Evolutionary conservation across 2,329 filamentous ascomycete species (phyloP), one percentile per base, ranked within the genome.

Genomic region (Ophiostoma tasmaniense): DNA sequence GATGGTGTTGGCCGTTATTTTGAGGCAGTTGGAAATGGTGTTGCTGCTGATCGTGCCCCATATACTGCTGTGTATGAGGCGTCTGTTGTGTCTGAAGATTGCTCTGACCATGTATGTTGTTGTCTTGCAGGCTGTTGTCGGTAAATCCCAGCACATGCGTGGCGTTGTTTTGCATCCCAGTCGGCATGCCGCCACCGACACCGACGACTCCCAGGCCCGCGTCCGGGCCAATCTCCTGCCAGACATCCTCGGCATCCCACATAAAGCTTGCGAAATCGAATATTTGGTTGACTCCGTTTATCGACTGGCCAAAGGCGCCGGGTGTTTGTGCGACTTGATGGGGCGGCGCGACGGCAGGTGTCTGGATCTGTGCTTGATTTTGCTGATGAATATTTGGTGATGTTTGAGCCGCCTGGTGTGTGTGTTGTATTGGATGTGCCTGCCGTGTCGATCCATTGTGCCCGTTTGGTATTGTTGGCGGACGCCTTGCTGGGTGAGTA

Each of bases 201-300:
- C 62, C 67, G 10, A 61, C 25, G 5, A 61, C 55, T 30, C 62
- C 61, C 20, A 67, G 66, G 20, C 66, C 66, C 11, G 68, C 61
- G 4, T 69, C 55, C 1, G 59, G 66, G 0, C 35, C 25, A 22
- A 75, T 71, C 52, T 78, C 75, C 69, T 76, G 76, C 78, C 77
- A 78, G 64, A 76, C 75, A 64, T 78, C 76, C 3, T 74, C 75
- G 2, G 77, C 75, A 68, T 82, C 79, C 81, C 81, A 82, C 79
- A 82, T 81, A 74, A 82, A 82, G 72, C 78, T 81, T 39, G 80
- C 80, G 71, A 81, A 82, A 74, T 81, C 80, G 71, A 82, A 83
- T 22, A 81, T 76, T 71, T 82, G 78, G 55, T 79, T 79, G 62
- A 80, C 78, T 5, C 77, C 76, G 37, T 69, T 62, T 2, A 64